Percentiles rank a stretch among this genome's conserved stretches.
Evolutionary conservation across 2,329 filamentous ascomycete genomes (phyloP).

Genomic region (Aspergillus bombycis): DNA sequence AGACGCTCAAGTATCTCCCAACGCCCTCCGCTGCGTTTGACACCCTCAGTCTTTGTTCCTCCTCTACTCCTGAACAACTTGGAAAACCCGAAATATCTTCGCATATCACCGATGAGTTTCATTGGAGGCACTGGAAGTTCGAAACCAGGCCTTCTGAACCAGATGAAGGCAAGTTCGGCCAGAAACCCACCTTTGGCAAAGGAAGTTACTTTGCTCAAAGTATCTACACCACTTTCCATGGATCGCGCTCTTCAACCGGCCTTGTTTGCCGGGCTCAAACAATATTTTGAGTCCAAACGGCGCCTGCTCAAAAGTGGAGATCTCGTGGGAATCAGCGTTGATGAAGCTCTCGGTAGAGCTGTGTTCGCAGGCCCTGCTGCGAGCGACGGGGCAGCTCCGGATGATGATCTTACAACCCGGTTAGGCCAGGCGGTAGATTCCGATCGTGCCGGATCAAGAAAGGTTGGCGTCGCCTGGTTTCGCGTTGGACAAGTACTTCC

Average conservation of each 20-base stretch:
- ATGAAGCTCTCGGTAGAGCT: constrained; percentile 79
- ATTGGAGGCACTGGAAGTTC: constrained; percentile 45
- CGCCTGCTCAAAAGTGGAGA: constrained; percentile 86
- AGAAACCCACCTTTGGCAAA: constrained; percentile 63
- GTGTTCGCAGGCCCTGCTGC: constrained; percentile 70
- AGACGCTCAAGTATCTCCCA: constrained; percentile 60
- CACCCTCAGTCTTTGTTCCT: constrained; percentile 75
- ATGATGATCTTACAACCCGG: constrained; percentile 67
- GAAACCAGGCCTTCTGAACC: constrained; percentile 61
- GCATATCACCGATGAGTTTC: constrained; percentile 65
- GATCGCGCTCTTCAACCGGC: constrained; percentile 84
- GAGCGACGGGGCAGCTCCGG: constrained; percentile 62
- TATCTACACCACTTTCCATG: constrained; percentile 85
- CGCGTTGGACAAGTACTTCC: constrained; percentile 74
- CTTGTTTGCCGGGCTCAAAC: constrained; percentile 82
- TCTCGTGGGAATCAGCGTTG: constrained; percentile 83
- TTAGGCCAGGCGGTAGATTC: constrained; percentile 37
- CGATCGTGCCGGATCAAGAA: constrained; percentile 44
- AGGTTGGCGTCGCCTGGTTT: constrained; percentile 81
- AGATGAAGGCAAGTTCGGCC: constrained; percentile 46
- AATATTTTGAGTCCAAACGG: constrained; percentile 80
- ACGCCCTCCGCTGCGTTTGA: constrained; percentile 45
- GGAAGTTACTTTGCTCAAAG: constrained; percentile 85
- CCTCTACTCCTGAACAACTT: constrained; percentile 87
- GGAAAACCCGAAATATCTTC: constrained; percentile 75